Conservation (phyloP, 768 basidiomycete genomes). For the Rhodotorula graminis region DNA sequence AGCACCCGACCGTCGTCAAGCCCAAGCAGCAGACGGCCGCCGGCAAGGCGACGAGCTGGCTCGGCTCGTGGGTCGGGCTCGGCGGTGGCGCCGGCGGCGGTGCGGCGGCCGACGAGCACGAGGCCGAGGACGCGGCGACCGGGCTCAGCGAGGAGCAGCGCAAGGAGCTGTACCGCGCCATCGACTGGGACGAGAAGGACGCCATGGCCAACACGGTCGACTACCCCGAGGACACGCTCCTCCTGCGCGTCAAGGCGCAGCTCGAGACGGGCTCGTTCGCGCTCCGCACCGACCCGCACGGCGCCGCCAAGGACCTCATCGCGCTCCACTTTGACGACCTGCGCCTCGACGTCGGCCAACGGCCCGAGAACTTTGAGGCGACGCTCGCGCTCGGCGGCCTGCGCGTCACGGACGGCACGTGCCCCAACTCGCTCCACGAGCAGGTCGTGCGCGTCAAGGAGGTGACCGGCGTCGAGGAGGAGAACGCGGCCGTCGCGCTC, state of each 20-base stretch:
- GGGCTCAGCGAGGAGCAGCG: slow-evolving; percentile 82
- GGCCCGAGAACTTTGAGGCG: slow-evolving; percentile 79
- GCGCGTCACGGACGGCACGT: slow-evolving; percentile 87
- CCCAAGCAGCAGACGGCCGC: slow-evolving; percentile 56
- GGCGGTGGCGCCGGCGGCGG: slow-evolving; percentile 29
- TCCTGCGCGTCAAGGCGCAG: slow-evolving; percentile 66
- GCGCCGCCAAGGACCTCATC: slow-evolving; percentile 62
- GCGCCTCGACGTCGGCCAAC: slow-evolving; percentile 73
- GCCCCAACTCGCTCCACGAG: slow-evolving; percentile 67
- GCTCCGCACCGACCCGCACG: slow-evolving; percentile 66
- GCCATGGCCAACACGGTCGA: slow-evolving; percentile 66
- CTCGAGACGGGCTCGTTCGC: slow-evolving; percentile 84
- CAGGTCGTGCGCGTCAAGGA: slow-evolving; percentile 85
- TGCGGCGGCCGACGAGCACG: slow-evolving; percentile 26
- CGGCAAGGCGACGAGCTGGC: slow-evolving; percentile 46
- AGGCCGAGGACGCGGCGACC: slow-evolving; percentile 40
- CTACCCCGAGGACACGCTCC: slow-evolving; percentile 71
- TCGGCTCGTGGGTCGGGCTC: slow-evolving; percentile 72
- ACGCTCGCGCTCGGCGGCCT: slow-evolving; percentile 79
- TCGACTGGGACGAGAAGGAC: slow-evolving; percentile 85
- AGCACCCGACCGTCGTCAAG: slow-evolving; percentile 66
- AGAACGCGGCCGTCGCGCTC: slow-evolving; percentile 36
- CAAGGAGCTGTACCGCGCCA: slow-evolving; percentile 77
- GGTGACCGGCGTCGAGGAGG: slow-evolving; percentile 21
- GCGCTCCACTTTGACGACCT: slow-evolving; percentile 83